These are phyloP conservation scores for Lepidopterella palustris DNA, from an alignment of 495 filamentous ascomycete species.

Conservation along the genomic window DNA sequence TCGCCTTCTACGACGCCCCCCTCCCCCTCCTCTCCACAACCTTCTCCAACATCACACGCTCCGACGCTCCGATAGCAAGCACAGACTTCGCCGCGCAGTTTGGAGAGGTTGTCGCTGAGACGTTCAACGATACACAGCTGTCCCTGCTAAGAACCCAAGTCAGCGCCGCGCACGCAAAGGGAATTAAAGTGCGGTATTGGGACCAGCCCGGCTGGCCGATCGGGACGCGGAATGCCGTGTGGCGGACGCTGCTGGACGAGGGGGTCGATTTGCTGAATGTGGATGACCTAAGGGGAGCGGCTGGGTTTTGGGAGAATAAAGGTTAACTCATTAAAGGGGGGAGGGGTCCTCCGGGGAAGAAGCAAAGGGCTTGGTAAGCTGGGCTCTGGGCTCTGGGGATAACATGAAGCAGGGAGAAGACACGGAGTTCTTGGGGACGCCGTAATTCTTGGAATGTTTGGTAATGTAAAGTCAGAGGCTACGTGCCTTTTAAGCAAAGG, in stretches of 20 bases:
- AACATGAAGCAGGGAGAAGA: too few species aligned
- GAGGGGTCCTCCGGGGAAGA: too few species aligned
- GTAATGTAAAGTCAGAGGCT: too few species aligned
- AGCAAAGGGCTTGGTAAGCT: too few species aligned
- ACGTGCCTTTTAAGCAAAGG: too few species aligned
- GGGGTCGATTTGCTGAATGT: slow-evolving; percentile 39
- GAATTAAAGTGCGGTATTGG: slow-evolving; percentile 38
- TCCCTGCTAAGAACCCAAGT: slow-evolving; percentile 29
- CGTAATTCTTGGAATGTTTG: too few species aligned
- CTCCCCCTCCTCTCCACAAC: slow-evolving; percentile 43
- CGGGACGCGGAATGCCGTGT: slow-evolving; percentile 34
- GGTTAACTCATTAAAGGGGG: too few species aligned
- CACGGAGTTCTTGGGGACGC: too few species aligned
- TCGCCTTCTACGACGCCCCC: slow-evolving; percentile 59
- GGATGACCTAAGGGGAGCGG: slow-evolving; percentile 38
- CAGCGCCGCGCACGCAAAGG: slow-evolving; percentile 35
- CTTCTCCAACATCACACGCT: slow-evolving; percentile 36
- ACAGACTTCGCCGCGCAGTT: slow-evolving; percentile 27
- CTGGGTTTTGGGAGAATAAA: slow-evolving; percentile 35
- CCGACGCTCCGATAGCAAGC: slow-evolving; percentile 29
- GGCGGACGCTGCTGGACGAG: slow-evolving; percentile 33
- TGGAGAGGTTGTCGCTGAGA: slow-evolving; percentile 33
- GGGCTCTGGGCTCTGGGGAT: too few species aligned
- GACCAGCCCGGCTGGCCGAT: slow-evolving; percentile 37
- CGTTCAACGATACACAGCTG: slow-evolving; percentile 34